phyloP scores from a whole-genome alignment of 306 rosid species.

The Lathyrus oleraceus region DNA sequence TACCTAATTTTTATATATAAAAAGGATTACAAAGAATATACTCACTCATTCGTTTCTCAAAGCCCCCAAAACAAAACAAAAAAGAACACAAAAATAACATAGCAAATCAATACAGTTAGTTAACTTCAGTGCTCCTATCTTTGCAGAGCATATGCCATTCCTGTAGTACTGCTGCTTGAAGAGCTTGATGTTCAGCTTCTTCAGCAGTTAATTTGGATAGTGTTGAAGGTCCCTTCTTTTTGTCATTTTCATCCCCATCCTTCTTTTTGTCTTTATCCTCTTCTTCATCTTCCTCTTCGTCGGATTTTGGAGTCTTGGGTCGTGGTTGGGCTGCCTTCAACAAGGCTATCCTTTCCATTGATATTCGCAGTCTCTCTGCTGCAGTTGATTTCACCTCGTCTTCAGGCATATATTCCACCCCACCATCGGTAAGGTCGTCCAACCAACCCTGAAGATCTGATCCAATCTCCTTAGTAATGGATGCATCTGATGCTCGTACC shows the following conservation, averaged over 20 bases:
- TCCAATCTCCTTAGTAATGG: conserved; percentile 88
- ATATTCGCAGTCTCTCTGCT: conserved; percentile 88
- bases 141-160: conserved; percentile 94
- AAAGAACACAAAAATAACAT: neutral
- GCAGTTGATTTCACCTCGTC: conserved; percentile 94
- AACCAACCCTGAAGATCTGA: conserved; percentile 96
- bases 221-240: conserved; percentile 87
- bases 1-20: conserved; percentile 32
- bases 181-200: conserved; percentile 97
- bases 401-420: conserved; percentile 97
- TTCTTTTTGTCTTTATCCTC: conserved; percentile 49
- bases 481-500: conserved; percentile 90
- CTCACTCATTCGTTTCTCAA: conserved; percentile 27
- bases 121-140: conserved; percentile 76
- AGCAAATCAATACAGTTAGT: conserved; percentile 26
- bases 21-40: conserved; percentile 41
- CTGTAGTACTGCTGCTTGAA: conserved; percentile 94
- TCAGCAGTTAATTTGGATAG: conserved; percentile 87
- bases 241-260: conserved; percentile 56
- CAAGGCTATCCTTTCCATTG: conserved; percentile 94
- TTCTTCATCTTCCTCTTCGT: conserved; percentile 52
- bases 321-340: conserved; percentile 93
- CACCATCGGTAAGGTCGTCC: conserved; percentile 98
- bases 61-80: neutral
- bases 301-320: conserved; percentile 65